Percentiles rank a stretch among this genome's conserved stretches.
Evolutionary conservation across 1,284 basidiomycete genomes (phyloP).

Genomic region (Cutaneotrichosporon sp.): DNA sequence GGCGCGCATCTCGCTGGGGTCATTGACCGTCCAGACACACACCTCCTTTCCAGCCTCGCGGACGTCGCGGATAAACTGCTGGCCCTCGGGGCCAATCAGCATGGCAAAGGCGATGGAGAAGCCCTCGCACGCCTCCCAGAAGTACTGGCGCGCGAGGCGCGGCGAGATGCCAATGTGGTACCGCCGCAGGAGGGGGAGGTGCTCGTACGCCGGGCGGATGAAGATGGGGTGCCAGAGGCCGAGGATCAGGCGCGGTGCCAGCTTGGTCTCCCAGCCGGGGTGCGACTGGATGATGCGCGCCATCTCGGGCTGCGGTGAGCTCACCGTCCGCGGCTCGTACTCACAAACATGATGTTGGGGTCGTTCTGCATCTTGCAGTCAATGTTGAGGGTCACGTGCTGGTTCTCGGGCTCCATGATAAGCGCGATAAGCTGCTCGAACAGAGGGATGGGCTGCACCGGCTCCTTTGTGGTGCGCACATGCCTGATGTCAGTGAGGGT

Average conservation of each 20-base stretch:
- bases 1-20: constrained; percentile 90
- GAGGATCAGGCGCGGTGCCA: constrained; percentile 86
- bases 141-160: constrained; percentile 75
- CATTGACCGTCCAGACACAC: constrained; percentile 97
- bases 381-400: constrained; percentile 82
- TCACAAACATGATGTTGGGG: constrained; percentile 76
- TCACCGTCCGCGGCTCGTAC: constrained; percentile 17
- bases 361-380: constrained; percentile 95
- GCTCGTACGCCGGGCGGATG: constrained; percentile 70
- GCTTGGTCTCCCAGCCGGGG: constrained; percentile 71
- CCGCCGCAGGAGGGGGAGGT: constrained; percentile 72
- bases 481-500: constrained; percentile 51
- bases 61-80: constrained; percentile 76
- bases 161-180: constrained; percentile 82
- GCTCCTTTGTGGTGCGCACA: constrained; percentile 79
- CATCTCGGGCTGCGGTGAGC: constrained; percentile 64
- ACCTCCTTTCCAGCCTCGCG: constrained; percentile 79
- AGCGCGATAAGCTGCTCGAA: constrained; percentile 79
- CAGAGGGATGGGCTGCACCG: constrained; percentile 82
- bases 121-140: constrained; percentile 86
- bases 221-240: constrained; percentile 92
- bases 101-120: constrained; percentile 84
- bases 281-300: constrained; percentile 71
- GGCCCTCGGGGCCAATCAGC: constrained; percentile 66
- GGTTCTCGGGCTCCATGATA: constrained; percentile 65